Conservation (phyloP, 1,284 basidiomycete genomes). For the Rhodotorula sp. region DNA sequence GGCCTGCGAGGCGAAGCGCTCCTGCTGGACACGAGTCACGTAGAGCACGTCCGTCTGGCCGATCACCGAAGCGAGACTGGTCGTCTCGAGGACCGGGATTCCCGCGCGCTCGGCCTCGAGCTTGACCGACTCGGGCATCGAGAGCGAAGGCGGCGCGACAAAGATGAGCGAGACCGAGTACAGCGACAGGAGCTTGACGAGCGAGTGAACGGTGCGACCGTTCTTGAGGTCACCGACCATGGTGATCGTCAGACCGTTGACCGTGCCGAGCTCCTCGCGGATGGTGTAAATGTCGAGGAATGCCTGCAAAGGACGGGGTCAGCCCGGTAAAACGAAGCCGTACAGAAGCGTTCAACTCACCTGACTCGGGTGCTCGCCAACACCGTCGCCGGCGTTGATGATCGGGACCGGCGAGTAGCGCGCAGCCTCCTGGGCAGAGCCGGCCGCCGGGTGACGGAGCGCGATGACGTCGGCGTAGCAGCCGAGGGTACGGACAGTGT, state of each 20-base stretch:
- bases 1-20: conserved; percentile 76
- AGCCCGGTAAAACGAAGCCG: background rate
- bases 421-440: conserved; percentile 84
- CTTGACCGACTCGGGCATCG: conserved; percentile 87
- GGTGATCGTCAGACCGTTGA: conserved; percentile 94
- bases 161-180: conserved; percentile 89
- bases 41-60: conserved; percentile 95
- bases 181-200: conserved; percentile 86
- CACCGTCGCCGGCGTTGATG: conserved; percentile 94
- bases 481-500: conserved; percentile 90
- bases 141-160: conserved; percentile 83
- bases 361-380: conserved; percentile 97
- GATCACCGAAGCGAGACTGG: conserved; percentile 84
- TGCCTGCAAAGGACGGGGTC: conserved; percentile 56
- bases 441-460: conserved; percentile 88
- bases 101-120: conserved; percentile 77
- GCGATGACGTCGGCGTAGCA: conserved; percentile 96
- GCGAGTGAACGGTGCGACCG: conserved; percentile 93
- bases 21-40: conserved; percentile 93
- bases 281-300: conserved; percentile 95
- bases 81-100: conserved; percentile 73
- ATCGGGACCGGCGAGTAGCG: conserved; percentile 94
- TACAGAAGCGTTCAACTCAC: conserved; percentile 50
- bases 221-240: conserved; percentile 94
- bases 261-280: conserved; percentile 88